These are phyloP conservation scores for Calcarisporium arbuscula DNA, from an alignment of 2,329 filamentous ascomycete species.

Conservation along the genomic window DNA sequence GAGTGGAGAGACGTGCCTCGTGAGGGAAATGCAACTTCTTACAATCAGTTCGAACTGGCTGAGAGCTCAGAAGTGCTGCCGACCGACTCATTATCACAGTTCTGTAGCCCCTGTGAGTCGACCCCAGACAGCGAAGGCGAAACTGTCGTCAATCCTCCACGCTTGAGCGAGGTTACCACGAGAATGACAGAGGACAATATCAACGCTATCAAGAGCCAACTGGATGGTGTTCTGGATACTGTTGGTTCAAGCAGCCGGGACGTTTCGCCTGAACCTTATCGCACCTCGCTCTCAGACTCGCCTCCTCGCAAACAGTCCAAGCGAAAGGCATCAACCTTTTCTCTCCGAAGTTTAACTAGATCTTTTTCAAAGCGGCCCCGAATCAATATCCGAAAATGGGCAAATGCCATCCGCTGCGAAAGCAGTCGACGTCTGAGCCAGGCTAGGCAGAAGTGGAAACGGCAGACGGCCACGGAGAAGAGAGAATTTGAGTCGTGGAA, in stretches of 20 bases:
- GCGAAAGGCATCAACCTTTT: conserved; percentile 25
- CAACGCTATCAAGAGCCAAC: conserved; percentile 12
- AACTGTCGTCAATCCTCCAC: background rate
- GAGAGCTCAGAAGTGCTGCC: conserved; percentile 21
- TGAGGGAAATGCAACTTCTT: conserved; percentile 12
- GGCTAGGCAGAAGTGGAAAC: conserved; percentile 20
- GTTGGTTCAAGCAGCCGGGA: conserved; percentile 12
- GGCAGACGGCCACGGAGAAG: conserved; percentile 17
- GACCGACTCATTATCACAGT: conserved; percentile 14
- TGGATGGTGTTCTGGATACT: conserved; percentile 17
- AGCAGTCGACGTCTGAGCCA: conserved; percentile 19
- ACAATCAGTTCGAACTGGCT: conserved; percentile 18
- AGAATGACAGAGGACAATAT: conserved; percentile 3
- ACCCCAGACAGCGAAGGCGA: background rate
- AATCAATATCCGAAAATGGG: conserved; percentile 23
- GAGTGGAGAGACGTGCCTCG: conserved; percentile 19
- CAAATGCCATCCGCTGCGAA: conserved; percentile 18
- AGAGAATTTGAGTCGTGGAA: conserved; percentile 22
- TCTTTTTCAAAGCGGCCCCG: conserved; percentile 19
- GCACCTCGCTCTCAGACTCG: conserved; percentile 5
- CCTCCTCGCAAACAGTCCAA: conserved; percentile 16
- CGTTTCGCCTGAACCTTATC: background rate
- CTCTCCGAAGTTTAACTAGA: conserved; percentile 19
- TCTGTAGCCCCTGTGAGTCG: conserved; percentile 1
- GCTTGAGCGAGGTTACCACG: background rate